phyloP scores from a whole-genome alignment of 768 basidiomycete species.

The Boletus barrowsii region DNA sequence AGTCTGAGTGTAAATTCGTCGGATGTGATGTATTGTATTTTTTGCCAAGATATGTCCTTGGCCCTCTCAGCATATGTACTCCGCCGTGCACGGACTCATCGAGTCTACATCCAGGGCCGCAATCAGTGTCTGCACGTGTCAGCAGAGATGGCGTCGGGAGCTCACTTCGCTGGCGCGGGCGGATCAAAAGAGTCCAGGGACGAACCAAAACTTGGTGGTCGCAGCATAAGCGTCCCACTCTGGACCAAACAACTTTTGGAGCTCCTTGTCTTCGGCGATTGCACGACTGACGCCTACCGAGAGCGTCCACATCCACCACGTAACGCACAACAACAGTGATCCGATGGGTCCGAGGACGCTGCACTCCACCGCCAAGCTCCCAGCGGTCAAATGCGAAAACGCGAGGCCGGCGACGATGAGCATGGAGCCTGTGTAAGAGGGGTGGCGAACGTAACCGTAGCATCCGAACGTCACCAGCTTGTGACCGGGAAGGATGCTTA shows the following conservation, averaged over 20 bases:
- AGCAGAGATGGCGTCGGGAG: too few relatives aligned
- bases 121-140: neutral
- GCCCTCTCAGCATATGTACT: neutral
- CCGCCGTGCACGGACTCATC: too few relatives aligned
- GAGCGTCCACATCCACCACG: slow-evolving; percentile 51
- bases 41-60: neutral
- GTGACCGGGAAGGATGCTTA: slow-evolving; percentile 53
- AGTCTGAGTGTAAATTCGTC: neutral
- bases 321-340: slow-evolving; percentile 33
- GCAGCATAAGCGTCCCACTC: slow-evolving; percentile 50
- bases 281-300: slow-evolving; percentile 48
- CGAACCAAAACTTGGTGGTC: slow-evolving; percentile 47
- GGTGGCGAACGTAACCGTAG: slow-evolving; percentile 53
- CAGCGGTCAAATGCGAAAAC: slow-evolving; percentile 43
- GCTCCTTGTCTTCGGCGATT: slow-evolving; percentile 49
- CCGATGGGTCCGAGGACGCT: slow-evolving; percentile 28
- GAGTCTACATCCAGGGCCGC: too few relatives aligned
- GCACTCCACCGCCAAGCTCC: slow-evolving; percentile 47
- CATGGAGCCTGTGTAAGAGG: slow-evolving; percentile 53
- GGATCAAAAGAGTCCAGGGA: slow-evolving; percentile 42
- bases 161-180: neutral
- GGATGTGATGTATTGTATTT: neutral
- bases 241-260: slow-evolving; percentile 41
- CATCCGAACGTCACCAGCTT: slow-evolving; percentile 48
- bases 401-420: slow-evolving; percentile 46